Percentiles rank a stretch among this genome's conserved stretches.
phyloP scores from a whole-genome alignment of 129 eudicot genomes.

The Dittrichia graveolens region DNA sequence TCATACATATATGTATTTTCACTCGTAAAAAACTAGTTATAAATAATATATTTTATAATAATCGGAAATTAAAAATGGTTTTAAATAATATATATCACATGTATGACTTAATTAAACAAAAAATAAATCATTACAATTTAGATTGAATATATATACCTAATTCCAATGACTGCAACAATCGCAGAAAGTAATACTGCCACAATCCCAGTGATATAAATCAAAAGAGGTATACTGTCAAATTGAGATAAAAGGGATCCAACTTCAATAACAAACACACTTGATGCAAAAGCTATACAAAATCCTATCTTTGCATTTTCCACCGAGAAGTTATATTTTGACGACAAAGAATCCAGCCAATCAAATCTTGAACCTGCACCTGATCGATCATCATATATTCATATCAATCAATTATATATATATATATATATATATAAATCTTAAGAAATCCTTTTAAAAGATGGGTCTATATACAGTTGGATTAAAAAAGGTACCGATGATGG shows the following conservation, averaged over 20 bases:
- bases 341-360: neutral
- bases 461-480: too few relatives aligned
- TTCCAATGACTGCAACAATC: neutral
- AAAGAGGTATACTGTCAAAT: too few relatives aligned
- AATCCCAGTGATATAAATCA: neutral
- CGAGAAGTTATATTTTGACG: neutral
- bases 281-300: neutral
- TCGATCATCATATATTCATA: too few relatives aligned
- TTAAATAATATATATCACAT: too few relatives aligned
- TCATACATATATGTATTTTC: too few relatives aligned
- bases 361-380: conserved; percentile 25
- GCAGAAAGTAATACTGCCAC: neutral
- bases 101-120: too few relatives aligned
- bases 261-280: neutral
- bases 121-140: neutral
- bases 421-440: too few relatives aligned
- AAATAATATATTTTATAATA: too few relatives aligned
- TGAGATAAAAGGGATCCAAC: conserved; percentile 1
- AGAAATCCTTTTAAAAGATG: too few relatives aligned
- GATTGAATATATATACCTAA: neutral
- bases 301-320: conserved; percentile 15
- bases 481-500: neutral
- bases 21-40: too few relatives aligned
- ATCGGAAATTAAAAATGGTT: too few relatives aligned
- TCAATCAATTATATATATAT: too few relatives aligned